Percentiles rank a stretch among this genome's conserved stretches.
Evolutionary conservation across 306 rosid species (phyloP).

Genomic region (peach (Prunus persica)): Prunus_persica_NCBIv2 NC_034013.1:14112501-14113000

Average conservation of each 20-base stretch:
- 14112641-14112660: not conserved
- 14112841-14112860: constrained; percentile 49
- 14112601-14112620: not conserved
- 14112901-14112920: constrained; percentile 6
- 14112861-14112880: constrained; percentile 24
- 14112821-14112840: constrained; percentile 57
- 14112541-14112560: not conserved
- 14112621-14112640: not conserved
- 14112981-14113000: not conserved
- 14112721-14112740: not conserved
- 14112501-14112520: not conserved
- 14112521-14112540: not conserved
- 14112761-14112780: constrained; percentile 29
- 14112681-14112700: not conserved
- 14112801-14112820: constrained; percentile 30
- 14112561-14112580: not conserved
- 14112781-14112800: constrained; percentile 44
- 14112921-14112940: constrained; percentile 7
- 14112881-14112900: constrained; percentile 36
- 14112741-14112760: not conserved
- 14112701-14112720: not conserved
- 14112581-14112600: not conserved
- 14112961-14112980: not conserved
- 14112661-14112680: not conserved
- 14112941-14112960: not conserved